These are phyloP conservation scores for Acorus gramineus DNA, from an alignment of 106 monocot species.

Conservation along the genomic window DNA sequence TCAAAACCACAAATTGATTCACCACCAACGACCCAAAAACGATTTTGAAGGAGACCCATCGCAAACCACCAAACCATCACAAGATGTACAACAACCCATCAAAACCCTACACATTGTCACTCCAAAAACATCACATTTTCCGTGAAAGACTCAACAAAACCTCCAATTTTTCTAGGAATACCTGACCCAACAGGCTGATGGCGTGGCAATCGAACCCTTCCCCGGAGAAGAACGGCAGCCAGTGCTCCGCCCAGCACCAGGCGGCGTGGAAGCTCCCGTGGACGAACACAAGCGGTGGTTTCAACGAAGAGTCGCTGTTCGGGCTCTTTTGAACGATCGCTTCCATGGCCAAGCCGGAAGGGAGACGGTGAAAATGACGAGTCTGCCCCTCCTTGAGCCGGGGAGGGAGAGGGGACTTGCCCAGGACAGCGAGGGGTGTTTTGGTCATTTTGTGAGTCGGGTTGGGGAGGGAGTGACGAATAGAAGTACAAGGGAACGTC, in stretches of 20 bases:
- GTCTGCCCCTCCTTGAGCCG: slow-evolving; percentile 53
- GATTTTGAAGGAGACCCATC: no score
- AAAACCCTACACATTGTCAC: no score
- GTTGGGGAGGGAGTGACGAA: neutral
- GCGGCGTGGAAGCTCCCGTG: slow-evolving; percentile 94
- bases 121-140: no score
- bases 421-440: slow-evolving; percentile 1
- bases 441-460: neutral
- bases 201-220: slow-evolving; percentile 61
- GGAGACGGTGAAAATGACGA: slow-evolving; percentile 62
- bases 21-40: no score
- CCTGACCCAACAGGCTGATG: slow-evolving; percentile 61
- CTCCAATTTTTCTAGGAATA: neutral
- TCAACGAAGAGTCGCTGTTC: neutral
- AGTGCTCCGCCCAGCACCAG: slow-evolving; percentile 96
- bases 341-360: slow-evolving; percentile 64
- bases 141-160: no score
- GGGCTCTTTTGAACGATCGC: slow-evolving; percentile 45
- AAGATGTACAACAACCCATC: no score
- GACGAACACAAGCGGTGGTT: slow-evolving; percentile 57
- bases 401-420: slow-evolving; percentile 13
- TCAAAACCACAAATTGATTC: no score
- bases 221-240: slow-evolving; percentile 71
- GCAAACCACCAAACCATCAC: no score
- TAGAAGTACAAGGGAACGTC: neutral